Base-by-base conservation (phyloP, 2,329 filamentous ascomycete species). In the Colletotrichum eleusines region DNA sequence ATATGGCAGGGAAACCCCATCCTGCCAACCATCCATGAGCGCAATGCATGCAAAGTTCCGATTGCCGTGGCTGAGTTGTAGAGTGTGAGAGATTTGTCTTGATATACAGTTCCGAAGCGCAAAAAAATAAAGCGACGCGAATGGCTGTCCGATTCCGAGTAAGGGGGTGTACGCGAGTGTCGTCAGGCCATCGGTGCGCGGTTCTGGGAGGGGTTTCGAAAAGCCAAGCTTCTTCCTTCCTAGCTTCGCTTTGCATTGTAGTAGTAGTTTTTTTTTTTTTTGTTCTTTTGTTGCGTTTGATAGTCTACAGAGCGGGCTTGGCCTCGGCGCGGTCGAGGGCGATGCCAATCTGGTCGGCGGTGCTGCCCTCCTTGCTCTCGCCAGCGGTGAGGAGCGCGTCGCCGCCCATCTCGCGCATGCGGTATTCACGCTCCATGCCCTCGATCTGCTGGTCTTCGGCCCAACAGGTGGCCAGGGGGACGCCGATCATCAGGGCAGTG, bases 351-450 rank as follows among this genome's bases (percentile, higher is more conserved):
- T 84, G 82, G 54, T 86, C 83, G 1, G 84, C 85, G 6, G 86
- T 88, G 69, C 75, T 77, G 23, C 75, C 77, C 14, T 78, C 77
- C 26, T 68, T 75, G 63, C 77, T 77, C 61, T 80, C 81, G 44
- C 84, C 85, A 16, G 84, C 85, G 16, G 87, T 88, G 72, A 90
- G 77, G 46, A 90, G 80, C 64, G 58, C 58, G 80, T 97, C 94
- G 79, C 92, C 91, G 74, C 94, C 94, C 78, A 92, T 90, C 88
- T 97, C 94, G 82, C 96, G 92, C 94, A 97, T 96, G 82, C 92
- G 91, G 89, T 95, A 94, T 86, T 98, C 95, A 82, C 94, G 91
- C 90, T 99, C 96, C 94, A 98, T 97, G 86, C 97, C 95, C 74
- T 95, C 87, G 81, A 97, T 90, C 86, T 97, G 94, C 87, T 98